phyloP scores from a whole-genome alignment of 495 filamentous ascomycete genomes.

The Hyaloscypha finlandica region DNA sequence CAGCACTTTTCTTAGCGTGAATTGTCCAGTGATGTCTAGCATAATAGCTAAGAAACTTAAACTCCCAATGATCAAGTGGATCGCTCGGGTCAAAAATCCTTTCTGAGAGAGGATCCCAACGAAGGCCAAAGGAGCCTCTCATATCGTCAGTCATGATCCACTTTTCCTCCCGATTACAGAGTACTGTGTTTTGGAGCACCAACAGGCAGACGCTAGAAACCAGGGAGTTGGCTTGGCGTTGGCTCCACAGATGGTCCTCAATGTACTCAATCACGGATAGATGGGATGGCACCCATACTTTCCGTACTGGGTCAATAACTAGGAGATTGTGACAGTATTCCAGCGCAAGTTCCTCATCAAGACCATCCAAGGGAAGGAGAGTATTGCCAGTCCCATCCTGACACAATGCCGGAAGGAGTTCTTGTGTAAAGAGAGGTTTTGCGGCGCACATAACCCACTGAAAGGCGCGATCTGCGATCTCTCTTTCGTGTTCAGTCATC shows the following conservation, averaged over 20 bases:
- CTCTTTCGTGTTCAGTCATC: conserved; percentile 31
- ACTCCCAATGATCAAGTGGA: conserved; percentile 15
- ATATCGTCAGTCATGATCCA: conserved; percentile 6
- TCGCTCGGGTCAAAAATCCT: conserved; percentile 2
- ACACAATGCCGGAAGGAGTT: conserved; percentile 16
- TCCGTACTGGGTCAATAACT: conserved; percentile 17
- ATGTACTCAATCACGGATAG: conserved; percentile 32
- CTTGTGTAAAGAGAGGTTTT: conserved; percentile 28
- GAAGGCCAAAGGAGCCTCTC: no score
- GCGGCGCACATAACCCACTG: conserved; percentile 40
- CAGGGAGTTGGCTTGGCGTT: conserved; percentile 19
- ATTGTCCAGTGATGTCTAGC: conserved; percentile 33
- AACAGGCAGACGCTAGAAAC: conserved; percentile 19
- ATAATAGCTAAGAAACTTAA: conserved; percentile 31
- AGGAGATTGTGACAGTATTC: conserved; percentile 26
- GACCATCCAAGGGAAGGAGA: conserved; percentile 1
- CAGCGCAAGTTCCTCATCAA: conserved; percentile 21
- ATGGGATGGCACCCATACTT: conserved; percentile 30
- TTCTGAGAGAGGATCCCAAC: neutral
- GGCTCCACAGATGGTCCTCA: conserved; percentile 19
- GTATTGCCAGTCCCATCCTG: conserved; percentile 9
- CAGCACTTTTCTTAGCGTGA: conserved; percentile 31
- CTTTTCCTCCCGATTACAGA: conserved; percentile 1
- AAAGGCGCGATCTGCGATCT: conserved; percentile 37
- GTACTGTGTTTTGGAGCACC: conserved; percentile 12